Evolutionary conservation across 1,139 yeast species (phyloP).

Genomic region (Debaryomycetaceae sp.): DNA sequence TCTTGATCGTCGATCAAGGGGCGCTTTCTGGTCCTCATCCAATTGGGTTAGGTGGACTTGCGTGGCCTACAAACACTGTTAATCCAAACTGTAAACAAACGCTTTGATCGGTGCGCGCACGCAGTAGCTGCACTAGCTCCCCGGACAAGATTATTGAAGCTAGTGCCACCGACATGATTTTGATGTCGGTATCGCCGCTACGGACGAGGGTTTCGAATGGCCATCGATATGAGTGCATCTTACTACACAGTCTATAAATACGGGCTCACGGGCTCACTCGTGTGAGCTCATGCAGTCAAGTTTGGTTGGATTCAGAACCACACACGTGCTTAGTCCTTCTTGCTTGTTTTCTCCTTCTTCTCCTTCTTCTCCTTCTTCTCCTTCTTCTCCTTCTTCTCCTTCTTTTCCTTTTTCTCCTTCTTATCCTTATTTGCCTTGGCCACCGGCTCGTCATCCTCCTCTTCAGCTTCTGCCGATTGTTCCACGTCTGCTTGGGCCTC

Average conservation of each 20-base stretch:
- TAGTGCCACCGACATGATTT: no score
- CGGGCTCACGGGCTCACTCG: no score
- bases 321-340: no score
- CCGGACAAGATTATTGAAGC: no score
- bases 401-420: slow-evolving; percentile 16
- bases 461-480: slow-evolving; percentile 14
- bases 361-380: slow-evolving; percentile 16
- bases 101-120: not conserved
- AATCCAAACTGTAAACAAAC: not conserved
- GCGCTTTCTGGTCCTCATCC: slow-evolving; percentile 8
- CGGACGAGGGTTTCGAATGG: no score
- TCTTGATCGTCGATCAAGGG: slow-evolving; percentile 12
- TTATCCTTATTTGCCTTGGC: slow-evolving; percentile 14
- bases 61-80: not conserved
- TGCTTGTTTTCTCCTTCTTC: slow-evolving; percentile 35
- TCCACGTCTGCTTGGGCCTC: slow-evolving; percentile 14
- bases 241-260: no score
- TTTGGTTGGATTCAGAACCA: no score
- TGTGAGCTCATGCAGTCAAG: no score
- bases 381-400: slow-evolving; percentile 18
- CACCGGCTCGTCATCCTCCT: slow-evolving; percentile 14
- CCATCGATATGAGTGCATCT: no score
- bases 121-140: no score
- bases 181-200: no score
- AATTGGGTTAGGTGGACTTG: not conserved